Percentiles rank a stretch among this genome's conserved stretches.
phyloP scores from a whole-genome alignment of 176 grass and related monocot species.

The Phoenix dactylifera region DNA sequence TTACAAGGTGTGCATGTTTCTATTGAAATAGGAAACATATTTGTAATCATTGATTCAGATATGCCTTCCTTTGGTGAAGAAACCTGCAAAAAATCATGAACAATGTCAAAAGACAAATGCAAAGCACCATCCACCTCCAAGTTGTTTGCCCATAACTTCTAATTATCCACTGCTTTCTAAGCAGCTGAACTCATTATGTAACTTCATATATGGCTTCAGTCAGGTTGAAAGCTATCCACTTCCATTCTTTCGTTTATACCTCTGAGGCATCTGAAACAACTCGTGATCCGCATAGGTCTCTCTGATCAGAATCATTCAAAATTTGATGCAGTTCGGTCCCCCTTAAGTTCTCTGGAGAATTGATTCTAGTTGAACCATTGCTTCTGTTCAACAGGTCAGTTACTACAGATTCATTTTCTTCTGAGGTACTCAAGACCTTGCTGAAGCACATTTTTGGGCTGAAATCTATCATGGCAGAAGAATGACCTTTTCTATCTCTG shows the following conservation, averaged over 20 bases:
- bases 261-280: constrained; percentile 4
- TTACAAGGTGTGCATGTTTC: not conserved
- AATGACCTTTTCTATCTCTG: constrained; percentile 18
- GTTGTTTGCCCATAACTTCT: no score
- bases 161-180: no score
- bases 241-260: not conserved
- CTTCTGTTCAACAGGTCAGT: not conserved
- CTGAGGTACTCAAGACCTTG: constrained; percentile 20
- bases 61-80: not conserved
- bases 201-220: no score
- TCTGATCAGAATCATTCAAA: not conserved
- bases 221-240: no score
- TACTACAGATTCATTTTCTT: constrained; percentile 1
- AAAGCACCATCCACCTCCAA: no score
- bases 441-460: constrained; percentile 15
- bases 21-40: not conserved
- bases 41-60: no score
- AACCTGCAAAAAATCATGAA: not conserved
- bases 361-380: not conserved
- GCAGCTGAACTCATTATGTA: no score
- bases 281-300: no score
- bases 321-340: not conserved
- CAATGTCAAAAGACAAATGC: not conserved
- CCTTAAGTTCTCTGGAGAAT: not conserved
- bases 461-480: not conserved